Evolutionary conservation across 352 stramenopile genomes (phyloP).

Genomic region (Hyaloperonospora arabidopsidis): DNA sequence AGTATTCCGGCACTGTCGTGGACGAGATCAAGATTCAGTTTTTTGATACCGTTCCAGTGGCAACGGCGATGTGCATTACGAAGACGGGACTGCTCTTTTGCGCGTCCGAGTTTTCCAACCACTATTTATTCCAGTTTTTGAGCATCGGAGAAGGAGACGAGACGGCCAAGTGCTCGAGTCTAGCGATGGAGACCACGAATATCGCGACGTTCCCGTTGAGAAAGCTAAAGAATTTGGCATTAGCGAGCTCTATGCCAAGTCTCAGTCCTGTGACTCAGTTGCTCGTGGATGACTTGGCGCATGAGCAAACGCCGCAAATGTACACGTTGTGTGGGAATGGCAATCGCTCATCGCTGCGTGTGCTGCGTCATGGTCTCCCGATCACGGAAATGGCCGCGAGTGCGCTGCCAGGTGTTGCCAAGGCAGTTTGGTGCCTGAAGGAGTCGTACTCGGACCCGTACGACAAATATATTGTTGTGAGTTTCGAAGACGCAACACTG

Average conservation of each 20-base stretch:
- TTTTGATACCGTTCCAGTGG: slow-evolving; percentile 95
- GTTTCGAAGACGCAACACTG: slow-evolving; percentile 97
- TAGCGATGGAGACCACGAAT: slow-evolving; percentile 59
- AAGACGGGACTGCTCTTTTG: slow-evolving; percentile 96
- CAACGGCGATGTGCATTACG: slow-evolving; percentile 93
- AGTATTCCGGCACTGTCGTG: slow-evolving; percentile 73
- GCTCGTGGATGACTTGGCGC: slow-evolving; percentile 91
- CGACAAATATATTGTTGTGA: slow-evolving; percentile 98
- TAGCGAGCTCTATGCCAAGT: slow-evolving; percentile 75
- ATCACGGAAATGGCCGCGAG: slow-evolving; percentile 96
- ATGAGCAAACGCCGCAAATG: slow-evolving; percentile 95
- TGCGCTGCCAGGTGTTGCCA: slow-evolving; percentile 91
- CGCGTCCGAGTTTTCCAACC: slow-evolving; percentile 95
- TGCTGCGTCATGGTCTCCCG: slow-evolving; percentile 92
- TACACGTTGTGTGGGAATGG: slow-evolving; percentile 92
- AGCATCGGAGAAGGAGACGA: slow-evolving; percentile 90
- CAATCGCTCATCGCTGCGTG: slow-evolving; percentile 90
- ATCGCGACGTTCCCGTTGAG: slow-evolving; percentile 64
- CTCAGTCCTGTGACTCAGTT: slow-evolving; percentile 93
- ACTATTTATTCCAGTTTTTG: slow-evolving; percentile 97
- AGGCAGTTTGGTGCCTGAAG: slow-evolving; percentile 92
- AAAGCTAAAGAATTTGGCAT: slow-evolving; percentile 84
- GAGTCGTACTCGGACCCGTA: slow-evolving; percentile 66
- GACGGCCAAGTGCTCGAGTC: slow-evolving; percentile 62
- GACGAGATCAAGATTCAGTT: slow-evolving; percentile 88